Conservation (phyloP, 2,329 filamentous ascomycete genomes). For the Alternaria postmessia region DNA sequence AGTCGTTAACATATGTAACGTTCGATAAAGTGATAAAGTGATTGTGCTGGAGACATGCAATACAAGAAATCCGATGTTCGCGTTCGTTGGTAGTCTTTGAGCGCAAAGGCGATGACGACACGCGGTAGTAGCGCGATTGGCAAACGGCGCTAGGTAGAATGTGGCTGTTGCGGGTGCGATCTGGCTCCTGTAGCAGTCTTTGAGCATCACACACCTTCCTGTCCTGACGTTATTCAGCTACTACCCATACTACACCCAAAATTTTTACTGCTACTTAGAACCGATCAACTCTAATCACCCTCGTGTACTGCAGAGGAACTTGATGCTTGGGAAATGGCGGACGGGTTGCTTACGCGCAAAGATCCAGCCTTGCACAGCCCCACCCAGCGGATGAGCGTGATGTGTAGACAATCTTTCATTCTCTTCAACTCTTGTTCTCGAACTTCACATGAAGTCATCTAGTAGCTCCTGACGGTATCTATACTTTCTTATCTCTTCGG, state of each 20-base stretch:
- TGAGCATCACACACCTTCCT: not conserved
- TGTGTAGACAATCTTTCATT: too few relatives aligned
- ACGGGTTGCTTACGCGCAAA: too few relatives aligned
- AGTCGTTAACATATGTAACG: not conserved
- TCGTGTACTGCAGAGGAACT: not conserved
- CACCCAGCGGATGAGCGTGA: too few relatives aligned
- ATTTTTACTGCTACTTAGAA: not conserved
- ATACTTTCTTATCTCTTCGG: too few relatives aligned
- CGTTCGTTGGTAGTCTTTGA: not conserved
- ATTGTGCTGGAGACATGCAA: not conserved
- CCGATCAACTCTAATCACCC: not conserved
- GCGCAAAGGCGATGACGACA: not conserved
- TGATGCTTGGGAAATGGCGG: too few relatives aligned
- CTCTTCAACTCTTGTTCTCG: too few relatives aligned
- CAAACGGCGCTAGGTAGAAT: not conserved
- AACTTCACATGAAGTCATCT: too few relatives aligned
- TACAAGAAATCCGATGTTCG: not conserved
- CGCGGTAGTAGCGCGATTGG: not conserved
- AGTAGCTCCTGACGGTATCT: too few relatives aligned
- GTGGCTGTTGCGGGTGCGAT: not conserved
- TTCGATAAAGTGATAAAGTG: not conserved
- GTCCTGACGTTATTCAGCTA: not conserved
- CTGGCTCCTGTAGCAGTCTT: not conserved
- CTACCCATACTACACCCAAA: not conserved
- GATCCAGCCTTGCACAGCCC: too few relatives aligned